These are phyloP conservation scores for Mycena latifolia DNA, from an alignment of 768 basidiomycete genomes.

Conservation along the genomic window DNA sequence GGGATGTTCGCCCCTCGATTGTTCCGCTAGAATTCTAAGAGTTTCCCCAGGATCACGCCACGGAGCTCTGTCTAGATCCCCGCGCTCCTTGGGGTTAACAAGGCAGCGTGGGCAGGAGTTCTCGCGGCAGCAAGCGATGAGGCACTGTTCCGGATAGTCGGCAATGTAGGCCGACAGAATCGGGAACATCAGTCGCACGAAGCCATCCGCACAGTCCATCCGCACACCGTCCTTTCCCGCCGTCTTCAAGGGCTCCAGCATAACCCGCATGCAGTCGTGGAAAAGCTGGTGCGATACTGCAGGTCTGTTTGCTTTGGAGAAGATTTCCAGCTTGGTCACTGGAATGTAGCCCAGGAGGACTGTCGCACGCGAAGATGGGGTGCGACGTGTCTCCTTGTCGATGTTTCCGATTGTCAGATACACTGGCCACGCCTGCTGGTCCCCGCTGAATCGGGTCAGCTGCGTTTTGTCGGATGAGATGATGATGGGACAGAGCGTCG, in stretches of 20 bases:
- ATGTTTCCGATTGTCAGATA: conserved; percentile 51
- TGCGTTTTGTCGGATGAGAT: conserved; percentile 50
- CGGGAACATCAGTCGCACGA: conserved; percentile 28
- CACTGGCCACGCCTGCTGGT: conserved; percentile 50
- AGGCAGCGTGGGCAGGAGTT: conserved; percentile 27
- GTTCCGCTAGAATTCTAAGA: conserved; percentile 32
- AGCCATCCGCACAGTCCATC: conserved; percentile 36
- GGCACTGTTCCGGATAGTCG: conserved; percentile 28
- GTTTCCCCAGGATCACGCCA: conserved; percentile 1
- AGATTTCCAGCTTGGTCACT: conserved; percentile 45
- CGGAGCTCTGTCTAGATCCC: not conserved
- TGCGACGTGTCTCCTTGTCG: conserved; percentile 38
- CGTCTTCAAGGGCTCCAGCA: conserved; percentile 41
- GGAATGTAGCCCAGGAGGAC: conserved; percentile 52
- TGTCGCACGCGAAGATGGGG: conserved; percentile 40
- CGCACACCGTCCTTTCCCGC: conserved; percentile 12
- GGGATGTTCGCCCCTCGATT: conserved; percentile 2
- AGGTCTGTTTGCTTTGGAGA: conserved; percentile 31
- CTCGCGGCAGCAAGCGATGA: conserved; percentile 25
- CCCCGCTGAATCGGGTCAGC: conserved; percentile 45
- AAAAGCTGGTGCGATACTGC: conserved; percentile 45
- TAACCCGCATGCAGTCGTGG: conserved; percentile 45
- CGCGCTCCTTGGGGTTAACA: conserved; percentile 5
- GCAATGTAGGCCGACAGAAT: conserved; percentile 35
- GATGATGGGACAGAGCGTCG: conserved; percentile 46